Evolutionary conservation across 139 green algal species (phyloP).

Genomic region (Coelastrella sp.): DNA sequence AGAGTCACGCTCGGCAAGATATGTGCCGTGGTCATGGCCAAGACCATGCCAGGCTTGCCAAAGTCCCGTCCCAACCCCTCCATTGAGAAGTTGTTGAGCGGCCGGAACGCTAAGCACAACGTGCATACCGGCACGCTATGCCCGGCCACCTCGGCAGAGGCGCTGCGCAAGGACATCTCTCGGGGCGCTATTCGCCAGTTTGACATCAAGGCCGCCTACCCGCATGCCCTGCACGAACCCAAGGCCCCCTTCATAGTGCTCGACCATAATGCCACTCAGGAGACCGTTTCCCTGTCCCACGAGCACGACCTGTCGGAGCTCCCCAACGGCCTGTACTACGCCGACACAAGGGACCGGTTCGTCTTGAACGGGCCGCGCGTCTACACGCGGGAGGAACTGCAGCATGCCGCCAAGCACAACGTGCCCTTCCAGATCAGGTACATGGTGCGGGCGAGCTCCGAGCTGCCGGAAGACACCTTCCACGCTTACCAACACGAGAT

Average conservation of each 20-base stretch:
- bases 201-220: too few relatives aligned
- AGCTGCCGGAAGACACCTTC: background rate
- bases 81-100: background rate
- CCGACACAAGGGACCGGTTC: background rate
- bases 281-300: background rate
- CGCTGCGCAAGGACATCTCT: background rate
- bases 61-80: background rate
- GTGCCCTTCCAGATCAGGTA: background rate
- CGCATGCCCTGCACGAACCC: too few relatives aligned
- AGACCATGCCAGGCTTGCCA: background rate
- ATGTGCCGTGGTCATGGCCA: background rate
- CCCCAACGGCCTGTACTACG: background rate
- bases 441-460: background rate
- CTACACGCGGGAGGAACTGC: background rate
- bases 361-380: background rate
- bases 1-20: background rate
- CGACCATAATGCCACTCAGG: background rate
- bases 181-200: too few relatives aligned
- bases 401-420: background rate
- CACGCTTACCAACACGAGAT: background rate
- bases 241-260: background rate
- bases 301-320: background rate
- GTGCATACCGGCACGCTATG: background rate
- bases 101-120: background rate
- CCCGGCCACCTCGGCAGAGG: background rate